A percentile compares a stretch with the other conserved stretches of the same genome.
phyloP scores from a whole-genome alignment of 2,329 filamentous ascomycete species.

The Lachnellula cervina region DNA sequence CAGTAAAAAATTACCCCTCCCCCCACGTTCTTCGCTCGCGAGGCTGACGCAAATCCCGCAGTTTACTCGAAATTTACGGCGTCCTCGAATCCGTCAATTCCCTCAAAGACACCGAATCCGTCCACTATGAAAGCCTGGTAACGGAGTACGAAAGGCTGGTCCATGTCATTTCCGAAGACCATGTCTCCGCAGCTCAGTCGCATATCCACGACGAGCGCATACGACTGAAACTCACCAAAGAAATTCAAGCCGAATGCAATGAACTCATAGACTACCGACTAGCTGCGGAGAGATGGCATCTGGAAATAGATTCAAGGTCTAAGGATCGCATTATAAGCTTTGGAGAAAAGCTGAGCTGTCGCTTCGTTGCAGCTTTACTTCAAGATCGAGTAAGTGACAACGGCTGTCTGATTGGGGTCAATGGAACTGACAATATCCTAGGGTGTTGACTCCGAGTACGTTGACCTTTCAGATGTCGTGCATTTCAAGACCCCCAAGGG shows the following conservation, averaged over 20 bases:
- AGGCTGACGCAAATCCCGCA: conserved; percentile 14
- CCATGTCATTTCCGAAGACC: conserved; percentile 75
- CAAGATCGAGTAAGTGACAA: conserved; percentile 56
- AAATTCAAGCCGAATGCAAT: conserved; percentile 74
- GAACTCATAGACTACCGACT: conserved; percentile 70
- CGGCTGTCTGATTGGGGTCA: neutral
- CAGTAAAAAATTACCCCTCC: conserved; percentile 34
- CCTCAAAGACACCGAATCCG: conserved; percentile 47
- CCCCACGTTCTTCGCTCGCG: conserved; percentile 1
- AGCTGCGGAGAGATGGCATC: conserved; percentile 60
- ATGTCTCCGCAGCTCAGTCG: conserved; percentile 65
- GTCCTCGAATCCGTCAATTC: conserved; percentile 51
- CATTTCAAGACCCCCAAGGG: conserved; percentile 56
- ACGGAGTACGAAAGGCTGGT: conserved; percentile 70
- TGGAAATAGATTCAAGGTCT: conserved; percentile 72
- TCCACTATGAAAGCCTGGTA: conserved; percentile 47
- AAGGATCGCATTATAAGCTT: conserved; percentile 90
- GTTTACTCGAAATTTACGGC: conserved; percentile 54
- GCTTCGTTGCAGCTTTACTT: conserved; percentile 81
- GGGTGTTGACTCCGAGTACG: conserved; percentile 80
- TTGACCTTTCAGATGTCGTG: conserved; percentile 81
- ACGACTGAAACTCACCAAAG: conserved; percentile 53
- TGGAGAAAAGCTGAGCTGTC: conserved; percentile 92
- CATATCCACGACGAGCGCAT: conserved; percentile 55
- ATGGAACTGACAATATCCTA: conserved; percentile 27